Base-by-base conservation (phyloP, 2,329 filamentous ascomycete genomes). In the Aspergillus fructus region DNA sequence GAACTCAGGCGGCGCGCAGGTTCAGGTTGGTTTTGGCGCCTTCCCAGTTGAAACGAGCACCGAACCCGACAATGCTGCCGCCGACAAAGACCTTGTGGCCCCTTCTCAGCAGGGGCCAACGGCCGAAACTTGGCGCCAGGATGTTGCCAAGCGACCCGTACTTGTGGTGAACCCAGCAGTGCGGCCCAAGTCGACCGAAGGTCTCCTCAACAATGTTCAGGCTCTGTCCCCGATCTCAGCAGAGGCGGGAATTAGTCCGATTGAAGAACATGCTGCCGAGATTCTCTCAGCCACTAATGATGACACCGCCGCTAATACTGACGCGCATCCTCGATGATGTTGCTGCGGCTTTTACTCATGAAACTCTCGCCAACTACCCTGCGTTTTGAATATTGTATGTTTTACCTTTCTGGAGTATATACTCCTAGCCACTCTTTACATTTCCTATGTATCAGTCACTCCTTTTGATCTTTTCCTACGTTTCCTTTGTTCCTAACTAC, bases 1-100 rank as follows among this genome's bases (percentile, higher is more conserved):
- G 19, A 79, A 84, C 33, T 83, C 81, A 15, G 88, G 91, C 93
- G 61, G 93, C 59, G 90, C 94, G 66, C 91, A 91, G 66, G 82
- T 92, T 59, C 27, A 30, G 27, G 85, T 82, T 57, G 82, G 81
- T 24, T 76, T 83, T 51, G 79, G 76, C 11, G 77, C 76, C 46
- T 75, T 72, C 11, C 76, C 76, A 11, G 78, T 81, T 57, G 80
- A 82, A 19, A 66, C 68, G 8, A 71, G 71, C 19, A 75, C 74
- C 62, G 68, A 75, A 24, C 80, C 77, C 62, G 81, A 78, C 62
- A 77, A 77, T 42, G 71, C 78, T 8, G 76, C 83, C 13, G 85
- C 86, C 56, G 85, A 75, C 40, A 78, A 79, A 51, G 79, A 70
- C 15, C 66, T 64, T 8, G 70, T 71, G 6, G 55, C 63, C 12